These are phyloP conservation scores for Exidia glandulosa DNA, from an alignment of 768 basidiomycete genomes.

Conservation along the genomic window DNA sequence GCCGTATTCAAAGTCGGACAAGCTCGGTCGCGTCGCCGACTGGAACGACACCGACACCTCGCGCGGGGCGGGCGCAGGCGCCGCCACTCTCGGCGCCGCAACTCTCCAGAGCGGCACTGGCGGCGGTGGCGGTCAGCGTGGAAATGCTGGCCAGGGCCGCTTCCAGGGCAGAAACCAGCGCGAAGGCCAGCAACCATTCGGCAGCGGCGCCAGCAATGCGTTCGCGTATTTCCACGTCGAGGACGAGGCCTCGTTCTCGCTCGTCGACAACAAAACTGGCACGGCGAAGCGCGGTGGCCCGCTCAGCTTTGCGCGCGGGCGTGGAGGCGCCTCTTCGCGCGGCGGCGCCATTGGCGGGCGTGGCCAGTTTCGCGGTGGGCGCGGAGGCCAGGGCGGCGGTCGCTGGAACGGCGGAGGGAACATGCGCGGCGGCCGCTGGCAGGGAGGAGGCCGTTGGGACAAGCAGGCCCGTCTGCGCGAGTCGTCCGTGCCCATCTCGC, in stretches of 20 bases:
- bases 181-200: conserved; percentile 77
- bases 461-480: conserved; percentile 73
- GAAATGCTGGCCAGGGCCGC: conserved; percentile 36
- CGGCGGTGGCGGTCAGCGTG: conserved; percentile 34
- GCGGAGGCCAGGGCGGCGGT: conserved; percentile 4
- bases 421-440: conserved; percentile 5
- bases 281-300: conserved; percentile 59
- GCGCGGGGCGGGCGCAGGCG: conserved; percentile 33
- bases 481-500: conserved; percentile 84
- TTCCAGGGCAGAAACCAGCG: conserved; percentile 19
- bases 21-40: conserved; percentile 93
- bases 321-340: conserved; percentile 29
- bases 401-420: not conserved
- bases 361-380: conserved; percentile 22
- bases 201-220: conserved; percentile 79
- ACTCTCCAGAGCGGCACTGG: not conserved
- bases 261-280: conserved; percentile 81
- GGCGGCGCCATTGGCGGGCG: conserved; percentile 28
- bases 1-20: conserved; percentile 97
- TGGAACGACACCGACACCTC: conserved; percentile 71
- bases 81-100: conserved; percentile 22
- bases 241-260: conserved; percentile 92
- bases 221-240: conserved; percentile 98
- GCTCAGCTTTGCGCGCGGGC: conserved; percentile 36
- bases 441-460: conserved; percentile 24